A percentile compares a stretch with the other conserved stretches of the same genome.
These are phyloP conservation scores for Ophiostoma himal-ulmi DNA, from an alignment of 2,329 filamentous ascomycete species.

Conservation along the genomic window DNA sequence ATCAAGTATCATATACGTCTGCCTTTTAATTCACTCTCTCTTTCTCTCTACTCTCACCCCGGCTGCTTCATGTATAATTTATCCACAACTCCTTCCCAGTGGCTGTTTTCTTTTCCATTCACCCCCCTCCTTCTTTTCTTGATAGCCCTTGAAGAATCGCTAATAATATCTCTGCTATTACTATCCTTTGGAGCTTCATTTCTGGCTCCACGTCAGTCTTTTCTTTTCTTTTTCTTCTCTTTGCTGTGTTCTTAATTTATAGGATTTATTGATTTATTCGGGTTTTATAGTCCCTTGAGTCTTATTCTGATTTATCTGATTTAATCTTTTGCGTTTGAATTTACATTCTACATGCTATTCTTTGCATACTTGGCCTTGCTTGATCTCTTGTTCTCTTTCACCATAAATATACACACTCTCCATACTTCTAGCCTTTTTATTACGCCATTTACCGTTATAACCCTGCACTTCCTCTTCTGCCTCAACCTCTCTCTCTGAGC, in stretches of 20 bases:
- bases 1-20: slow-evolving; percentile 5
- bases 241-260: not conserved
- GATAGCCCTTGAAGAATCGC: not conserved
- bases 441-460: not conserved
- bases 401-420: not conserved
- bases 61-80: not conserved
- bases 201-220: not conserved
- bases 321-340: too few relatives aligned
- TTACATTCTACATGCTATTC: too few relatives aligned
- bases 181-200: not conserved
- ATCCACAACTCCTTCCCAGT: not conserved
- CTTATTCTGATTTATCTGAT: too few relatives aligned
- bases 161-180: slow-evolving; percentile 5
- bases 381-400: not conserved
- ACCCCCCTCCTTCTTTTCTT: not conserved
- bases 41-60: not conserved
- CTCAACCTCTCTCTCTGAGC: not conserved
- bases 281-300: too few relatives aligned
- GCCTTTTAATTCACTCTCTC: not conserved
- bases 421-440: not conserved
- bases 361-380: not conserved
- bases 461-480: not conserved
- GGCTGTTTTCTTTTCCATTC: not conserved
- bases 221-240: not conserved
- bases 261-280: not conserved